Evolutionary conservation across 2,329 filamentous ascomycete genomes (phyloP), one percentile per base, ranked within the genome.

Genomic region (Sarocladiaceae sp.): DNA sequence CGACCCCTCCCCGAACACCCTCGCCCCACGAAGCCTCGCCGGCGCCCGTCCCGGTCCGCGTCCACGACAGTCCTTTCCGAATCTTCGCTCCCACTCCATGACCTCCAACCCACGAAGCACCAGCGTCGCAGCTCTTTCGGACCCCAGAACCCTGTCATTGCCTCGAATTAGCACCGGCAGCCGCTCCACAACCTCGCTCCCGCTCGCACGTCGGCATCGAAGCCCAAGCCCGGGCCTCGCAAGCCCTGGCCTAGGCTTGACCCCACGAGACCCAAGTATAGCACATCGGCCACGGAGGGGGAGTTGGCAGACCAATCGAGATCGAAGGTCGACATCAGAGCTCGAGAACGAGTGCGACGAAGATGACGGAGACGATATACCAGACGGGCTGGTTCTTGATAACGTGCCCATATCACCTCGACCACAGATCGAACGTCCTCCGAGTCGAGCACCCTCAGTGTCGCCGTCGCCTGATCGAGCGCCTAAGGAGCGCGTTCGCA

Each of bases 331-430:
- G 0, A 72, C 78, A 1, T 66, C 81, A 48, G 80, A 90, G 55
- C 69, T 88, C 43, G 87, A 93, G 58, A 76, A 78, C 45, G 86
- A 91, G 57, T 90, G 76, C 49, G 81, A 88, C 53, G 79, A 83
- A 42, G 84, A 90, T 52, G 83, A 89, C 44, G 82, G 79, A 43
- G 83, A 82, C 44, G 85, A 89, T 55, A 82, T 93, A 23, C 87
- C 87, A 0, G 85, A 90, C 20, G 85, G 87, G 44, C 76, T 86
- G 19, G 74, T 89, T 43, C 75, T 93, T 37, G 85, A 88, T 64
- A 93, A 93, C 51, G 82, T 93, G 2, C 87, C 87, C 4, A 79
- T 93, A 35, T 90, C 86, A 0, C 87, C 87, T n/a, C 72, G 80
- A 2, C 80, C 79, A 2, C 67, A 68, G 1, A 67, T 67, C 19